These are phyloP conservation scores for Tulasnella sp. DNA, from an alignment of 768 basidiomycete species.

Conservation along the genomic window DNA sequence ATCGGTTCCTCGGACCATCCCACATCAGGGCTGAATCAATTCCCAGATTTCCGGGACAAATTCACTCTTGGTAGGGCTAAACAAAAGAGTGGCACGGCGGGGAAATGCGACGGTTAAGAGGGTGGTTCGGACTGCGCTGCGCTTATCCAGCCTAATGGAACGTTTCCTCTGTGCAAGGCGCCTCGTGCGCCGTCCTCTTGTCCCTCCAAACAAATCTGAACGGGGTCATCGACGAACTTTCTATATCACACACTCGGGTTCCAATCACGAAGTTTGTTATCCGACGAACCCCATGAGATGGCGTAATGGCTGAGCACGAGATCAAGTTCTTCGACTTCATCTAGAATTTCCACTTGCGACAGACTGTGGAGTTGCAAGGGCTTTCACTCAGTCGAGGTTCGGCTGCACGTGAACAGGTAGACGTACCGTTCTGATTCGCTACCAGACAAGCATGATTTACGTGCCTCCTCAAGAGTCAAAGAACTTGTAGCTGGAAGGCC, in stretches of 20 bases:
- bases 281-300: conserved; percentile 56
- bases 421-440: conserved; percentile 49
- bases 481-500: conserved; percentile 48
- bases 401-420: background rate
- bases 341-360: conserved; percentile 70
- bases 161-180: too few species aligned
- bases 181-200: too few species aligned
- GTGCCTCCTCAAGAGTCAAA: conserved; percentile 58
- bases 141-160: too few species aligned
- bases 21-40: too few species aligned
- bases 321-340: conserved; percentile 91
- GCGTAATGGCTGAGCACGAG: conserved; percentile 85
- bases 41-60: too few species aligned
- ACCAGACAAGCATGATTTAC: conserved; percentile 35
- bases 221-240: background rate
- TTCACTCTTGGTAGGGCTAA: too few species aligned
- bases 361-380: conserved; percentile 38
- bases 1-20: too few species aligned
- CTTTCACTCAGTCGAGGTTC: background rate
- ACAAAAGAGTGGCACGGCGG: too few species aligned
- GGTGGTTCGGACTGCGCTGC: too few species aligned
- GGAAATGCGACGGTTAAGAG: too few species aligned
- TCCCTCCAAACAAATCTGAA: background rate
- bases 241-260: background rate
- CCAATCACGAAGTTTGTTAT: background rate